phyloP scores from a whole-genome alignment of 2,329 filamentous ascomycete genomes.

The Hymenoscyphus repandus region DNA sequence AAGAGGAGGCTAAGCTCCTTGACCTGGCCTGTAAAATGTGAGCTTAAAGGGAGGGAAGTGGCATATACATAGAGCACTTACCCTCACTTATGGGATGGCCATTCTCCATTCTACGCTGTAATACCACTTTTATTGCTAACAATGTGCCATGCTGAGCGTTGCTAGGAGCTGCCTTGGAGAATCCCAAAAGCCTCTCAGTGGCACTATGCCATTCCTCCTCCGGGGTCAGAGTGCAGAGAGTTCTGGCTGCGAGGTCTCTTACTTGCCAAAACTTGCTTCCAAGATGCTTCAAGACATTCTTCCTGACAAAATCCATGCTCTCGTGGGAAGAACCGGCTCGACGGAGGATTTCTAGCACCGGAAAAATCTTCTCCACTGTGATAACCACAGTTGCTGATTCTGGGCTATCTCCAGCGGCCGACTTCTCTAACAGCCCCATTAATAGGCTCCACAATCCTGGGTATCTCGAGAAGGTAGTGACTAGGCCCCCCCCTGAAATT shows the following conservation, averaged over 20 bases:
- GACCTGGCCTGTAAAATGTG: neutral
- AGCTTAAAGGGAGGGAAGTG: neutral
- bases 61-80: too few relatives aligned
- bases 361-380: conserved; percentile 69
- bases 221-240: conserved; percentile 59
- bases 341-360: conserved; percentile 74
- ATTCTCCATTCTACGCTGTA: conserved; percentile 45
- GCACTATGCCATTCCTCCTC: conserved; percentile 40
- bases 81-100: too few relatives aligned
- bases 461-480: conserved; percentile 66
- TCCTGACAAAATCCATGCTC: conserved; percentile 49
- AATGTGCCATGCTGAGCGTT: conserved; percentile 54
- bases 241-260: conserved; percentile 72
- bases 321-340: conserved; percentile 61
- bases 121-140: conserved; percentile 49
- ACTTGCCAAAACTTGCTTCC: conserved; percentile 73
- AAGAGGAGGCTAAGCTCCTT: neutral
- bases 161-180: conserved; percentile 35
- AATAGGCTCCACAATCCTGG: conserved; percentile 60
- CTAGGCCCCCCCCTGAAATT: conserved; percentile 58
- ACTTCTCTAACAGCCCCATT: conserved; percentile 50
- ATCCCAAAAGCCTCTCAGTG: conserved; percentile 27
- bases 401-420: conserved; percentile 3
- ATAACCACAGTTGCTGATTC: conserved; percentile 31
- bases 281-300: conserved; percentile 56